Percentiles rank a stretch among this genome's conserved stretches.
Conservation (phyloP, 306 rosid species). For the Cicer yamashitae region DNA sequence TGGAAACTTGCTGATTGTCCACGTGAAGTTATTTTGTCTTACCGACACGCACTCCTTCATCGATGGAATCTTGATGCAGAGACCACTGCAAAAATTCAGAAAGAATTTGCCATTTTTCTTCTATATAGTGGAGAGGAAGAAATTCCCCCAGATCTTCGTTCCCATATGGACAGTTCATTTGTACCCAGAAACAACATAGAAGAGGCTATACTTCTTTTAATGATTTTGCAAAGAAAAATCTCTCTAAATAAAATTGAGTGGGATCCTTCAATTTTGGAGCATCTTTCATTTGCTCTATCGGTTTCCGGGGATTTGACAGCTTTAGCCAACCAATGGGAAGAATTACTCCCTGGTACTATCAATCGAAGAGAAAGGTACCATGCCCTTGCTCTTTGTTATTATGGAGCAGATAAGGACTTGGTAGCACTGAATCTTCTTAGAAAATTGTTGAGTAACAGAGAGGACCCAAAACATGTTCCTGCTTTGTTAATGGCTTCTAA, state of each 20-base stretch:
- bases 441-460: slow-evolving; percentile 61
- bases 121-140: slow-evolving; percentile 86
- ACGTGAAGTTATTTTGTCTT: slow-evolving; percentile 78
- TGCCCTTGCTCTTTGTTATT: slow-evolving; percentile 79
- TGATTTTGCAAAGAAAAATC: slow-evolving; percentile 75
- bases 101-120: slow-evolving; percentile 82
- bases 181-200: slow-evolving; percentile 87
- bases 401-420: slow-evolving; percentile 73
- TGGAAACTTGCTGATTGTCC: slow-evolving; percentile 84
- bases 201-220: slow-evolving; percentile 91
- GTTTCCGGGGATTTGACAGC: slow-evolving; percentile 78
- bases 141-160: slow-evolving; percentile 80
- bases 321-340: slow-evolving; percentile 81
- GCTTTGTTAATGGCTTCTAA: slow-evolving; percentile 83
- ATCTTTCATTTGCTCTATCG: slow-evolving; percentile 86
- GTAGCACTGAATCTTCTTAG: slow-evolving; percentile 76
- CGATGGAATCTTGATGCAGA: slow-evolving; percentile 76
- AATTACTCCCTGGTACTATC: slow-evolving; percentile 70
- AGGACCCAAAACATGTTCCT: slow-evolving; percentile 72
- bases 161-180: slow-evolving; percentile 76
- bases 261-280: slow-evolving; percentile 97
- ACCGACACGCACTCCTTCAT: slow-evolving; percentile 71
- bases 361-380: slow-evolving; percentile 62
- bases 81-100: slow-evolving; percentile 73
- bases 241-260: slow-evolving; percentile 69